Evolutionary conservation across 169 alveolate species (phyloP).

Genomic region (Babesia bigemina): DNA sequence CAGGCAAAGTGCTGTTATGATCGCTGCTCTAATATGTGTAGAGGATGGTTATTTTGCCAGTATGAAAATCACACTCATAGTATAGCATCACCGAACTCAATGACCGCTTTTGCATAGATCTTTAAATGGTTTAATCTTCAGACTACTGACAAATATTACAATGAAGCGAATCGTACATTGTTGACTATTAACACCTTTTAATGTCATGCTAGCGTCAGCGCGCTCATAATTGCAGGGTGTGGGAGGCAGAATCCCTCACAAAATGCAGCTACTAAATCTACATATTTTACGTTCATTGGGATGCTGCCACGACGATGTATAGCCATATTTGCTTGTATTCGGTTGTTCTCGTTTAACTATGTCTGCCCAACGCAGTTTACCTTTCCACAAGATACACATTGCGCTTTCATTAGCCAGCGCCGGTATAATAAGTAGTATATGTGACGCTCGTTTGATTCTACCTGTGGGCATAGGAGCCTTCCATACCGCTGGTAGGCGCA

Average conservation of each 20-base stretch:
- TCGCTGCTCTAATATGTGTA: too few species aligned
- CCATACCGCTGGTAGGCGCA: background rate
- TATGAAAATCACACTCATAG: too few species aligned
- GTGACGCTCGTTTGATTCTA: background rate
- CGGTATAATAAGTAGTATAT: constrained; percentile 23
- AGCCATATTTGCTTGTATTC: too few species aligned
- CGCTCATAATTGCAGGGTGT: background rate
- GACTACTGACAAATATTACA: too few species aligned
- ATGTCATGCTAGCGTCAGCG: background rate
- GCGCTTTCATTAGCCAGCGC: constrained; percentile 38
- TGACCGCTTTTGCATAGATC: background rate
- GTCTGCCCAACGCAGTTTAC: constrained; percentile 9
- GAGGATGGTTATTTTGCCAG: too few species aligned
- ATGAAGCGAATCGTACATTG: background rate
- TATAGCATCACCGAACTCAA: background rate
- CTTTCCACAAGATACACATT: constrained; percentile 1
- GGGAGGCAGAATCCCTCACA: background rate
- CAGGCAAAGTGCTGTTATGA: too few species aligned
- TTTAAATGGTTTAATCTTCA: background rate
- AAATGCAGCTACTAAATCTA: too few species aligned
- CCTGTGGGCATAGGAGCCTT: constrained; percentile 27
- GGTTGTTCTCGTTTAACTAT: background rate
- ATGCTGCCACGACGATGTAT: too few species aligned
- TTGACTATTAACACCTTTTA: background rate
- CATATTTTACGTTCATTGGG: too few species aligned